A percentile compares a stretch with the other conserved stretches of the same genome.
Conservation (phyloP, 2,329 filamentous ascomycete genomes). For the Ophiosphaerella narmari region DNA sequence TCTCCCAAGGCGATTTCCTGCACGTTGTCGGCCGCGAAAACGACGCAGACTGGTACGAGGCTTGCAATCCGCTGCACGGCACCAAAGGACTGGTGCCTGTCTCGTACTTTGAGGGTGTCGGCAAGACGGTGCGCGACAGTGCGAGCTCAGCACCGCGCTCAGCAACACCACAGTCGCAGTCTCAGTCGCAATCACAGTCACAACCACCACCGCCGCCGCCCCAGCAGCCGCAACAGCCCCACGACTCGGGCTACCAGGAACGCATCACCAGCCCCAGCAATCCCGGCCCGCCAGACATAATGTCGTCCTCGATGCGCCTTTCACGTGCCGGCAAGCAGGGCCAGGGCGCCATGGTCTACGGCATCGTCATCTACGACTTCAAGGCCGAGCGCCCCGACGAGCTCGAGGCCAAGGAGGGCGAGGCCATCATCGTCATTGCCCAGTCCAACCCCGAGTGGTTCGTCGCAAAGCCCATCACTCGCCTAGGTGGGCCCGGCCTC, state of each 20-base stretch:
- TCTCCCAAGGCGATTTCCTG: conserved; percentile 95
- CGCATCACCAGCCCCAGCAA: conserved; percentile 40
- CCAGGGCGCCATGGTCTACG: conserved; percentile 87
- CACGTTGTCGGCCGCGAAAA: conserved; percentile 96
- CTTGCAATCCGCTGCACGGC: conserved; percentile 90
- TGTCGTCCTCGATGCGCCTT: conserved; percentile 38
- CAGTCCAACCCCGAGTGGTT: conserved; percentile 99
- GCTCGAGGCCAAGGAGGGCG: conserved; percentile 89
- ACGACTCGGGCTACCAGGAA: conserved; percentile 90
- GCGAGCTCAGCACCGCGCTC: conserved; percentile 53
- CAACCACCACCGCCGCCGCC: conserved; percentile 1
- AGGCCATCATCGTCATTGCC: conserved; percentile 97
- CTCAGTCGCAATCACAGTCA: conserved; percentile 26
- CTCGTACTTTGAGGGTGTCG: conserved; percentile 88
- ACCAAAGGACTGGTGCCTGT: conserved; percentile 92
- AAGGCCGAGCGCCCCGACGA: conserved; percentile 94
- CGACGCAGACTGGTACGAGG: conserved; percentile 96
- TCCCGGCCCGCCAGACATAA: conserved; percentile 27
- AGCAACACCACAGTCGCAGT: conserved; percentile 49
- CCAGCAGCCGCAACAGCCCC: conserved; percentile 56
- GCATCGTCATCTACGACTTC: conserved; percentile 96
- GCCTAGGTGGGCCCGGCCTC: conserved; percentile 90
- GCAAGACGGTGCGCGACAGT: conserved; percentile 90
- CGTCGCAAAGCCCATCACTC: conserved; percentile 97
- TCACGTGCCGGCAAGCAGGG: conserved; percentile 61